Base-by-base conservation (phyloP, 441 rosid genomes). In the Viola pubescens region DNA sequence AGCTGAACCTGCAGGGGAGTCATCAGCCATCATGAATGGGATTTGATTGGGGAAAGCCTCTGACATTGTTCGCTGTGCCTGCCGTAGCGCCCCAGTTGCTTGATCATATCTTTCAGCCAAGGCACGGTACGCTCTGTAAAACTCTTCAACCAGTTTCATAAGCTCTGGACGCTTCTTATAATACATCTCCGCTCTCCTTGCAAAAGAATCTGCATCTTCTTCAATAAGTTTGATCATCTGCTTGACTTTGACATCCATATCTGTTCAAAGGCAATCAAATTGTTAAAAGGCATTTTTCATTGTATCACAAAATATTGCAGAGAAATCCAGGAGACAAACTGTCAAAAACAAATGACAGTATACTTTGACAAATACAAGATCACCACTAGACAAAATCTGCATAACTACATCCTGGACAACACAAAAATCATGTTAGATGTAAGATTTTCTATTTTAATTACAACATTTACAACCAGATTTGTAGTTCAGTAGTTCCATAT, bases 191-290 rank as follows among this genome's bases (percentile, higher is more conserved):
- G 99, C 99, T 77, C 98, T 80, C 73, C 91, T 82, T 55, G 99
- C 99, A 74, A 94, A 94, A 8, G 99, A 90, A 72, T 94, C 99
- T 49, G 97, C 99, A 79, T 94, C 99, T 77, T 91, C 95, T 82
- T 94, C 99, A 37, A 91, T 80, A 68, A 94, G 88, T 77, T 84
- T 94, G 77, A 94, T 91, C 99, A 94, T 94, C 56, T 85, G 91
- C 46, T 84, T 91, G 51, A 94, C 97, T 69, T 88, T 94, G 60
- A 75, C 71, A 72, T 94, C 97, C 98, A 94, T 94, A 77, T 87
- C 99, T 94, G 82, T 70, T 60, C 63, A 64, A 72, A 68, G 70
- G 72, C 37, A 60, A 60, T 9, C 74, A 39, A 54, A 61, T 69
- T 50, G 9, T 11, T 9, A 46, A 12, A 43, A 6, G 46, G 46